These are phyloP conservation scores for Hypoxylon subgilvum DNA, from an alignment of 495 filamentous ascomycete genomes.

Conservation along the genomic window DNA sequence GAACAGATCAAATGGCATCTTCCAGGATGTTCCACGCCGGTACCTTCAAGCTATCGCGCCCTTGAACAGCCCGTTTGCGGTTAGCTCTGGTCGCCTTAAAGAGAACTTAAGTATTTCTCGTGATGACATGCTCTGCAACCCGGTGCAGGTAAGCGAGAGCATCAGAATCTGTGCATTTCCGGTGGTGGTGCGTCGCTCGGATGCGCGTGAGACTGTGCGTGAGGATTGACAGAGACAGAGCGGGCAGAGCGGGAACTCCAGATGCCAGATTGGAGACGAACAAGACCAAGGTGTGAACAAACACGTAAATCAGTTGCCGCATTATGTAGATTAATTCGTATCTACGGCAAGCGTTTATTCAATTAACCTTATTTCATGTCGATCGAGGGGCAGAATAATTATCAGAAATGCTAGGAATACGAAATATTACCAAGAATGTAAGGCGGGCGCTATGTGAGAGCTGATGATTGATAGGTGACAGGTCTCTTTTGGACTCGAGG, in stretches of 20 bases:
- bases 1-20: slow-evolving; percentile 34
- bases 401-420: too few relatives aligned
- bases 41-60: slow-evolving; percentile 19
- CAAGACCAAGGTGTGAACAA: too few relatives aligned
- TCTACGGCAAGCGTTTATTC: too few relatives aligned
- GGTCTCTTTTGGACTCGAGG: slow-evolving; percentile 15
- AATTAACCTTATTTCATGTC: slow-evolving; percentile 20
- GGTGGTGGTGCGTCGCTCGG: slow-evolving; percentile 16
- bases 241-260: slow-evolving; percentile 19
- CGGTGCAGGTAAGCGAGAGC: slow-evolving; percentile 19
- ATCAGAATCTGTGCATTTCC: slow-evolving; percentile 27
- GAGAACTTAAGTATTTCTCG: slow-evolving; percentile 4
- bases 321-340: too few relatives aligned
- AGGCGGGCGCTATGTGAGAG: slow-evolving; percentile 20
- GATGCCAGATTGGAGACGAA: background rate
- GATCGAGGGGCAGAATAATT: slow-evolving; percentile 11
- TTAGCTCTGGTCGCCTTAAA: slow-evolving; percentile 13
- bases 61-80: slow-evolving; percentile 18
- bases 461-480: slow-evolving; percentile 27
- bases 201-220: slow-evolving; percentile 28
- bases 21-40: slow-evolving; percentile 30
- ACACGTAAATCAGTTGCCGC: too few relatives aligned
- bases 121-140: slow-evolving; percentile 24
- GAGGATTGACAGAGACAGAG: slow-evolving; percentile 30
- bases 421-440: too few relatives aligned